Evolutionary conservation across 192 early-diverging fungal species (phyloP).

Genomic region (Chytriomyces sp.): DNA sequence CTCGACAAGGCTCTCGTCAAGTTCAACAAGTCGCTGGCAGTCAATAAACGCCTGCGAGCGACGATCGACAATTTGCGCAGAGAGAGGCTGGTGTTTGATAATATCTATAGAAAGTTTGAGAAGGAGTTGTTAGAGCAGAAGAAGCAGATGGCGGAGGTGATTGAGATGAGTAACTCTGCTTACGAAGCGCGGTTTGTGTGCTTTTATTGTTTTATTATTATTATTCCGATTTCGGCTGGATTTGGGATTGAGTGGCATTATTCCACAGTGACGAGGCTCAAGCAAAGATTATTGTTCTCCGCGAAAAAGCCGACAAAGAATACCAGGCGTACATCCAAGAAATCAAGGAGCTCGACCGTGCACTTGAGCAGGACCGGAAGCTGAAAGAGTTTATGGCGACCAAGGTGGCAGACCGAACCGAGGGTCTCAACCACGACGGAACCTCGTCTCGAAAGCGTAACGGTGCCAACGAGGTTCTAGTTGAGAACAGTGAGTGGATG

Average conservation of each 20-base stretch:
- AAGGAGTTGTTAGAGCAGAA: conserved; percentile 62
- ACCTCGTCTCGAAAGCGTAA: conserved; percentile 15
- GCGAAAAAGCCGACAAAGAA: conserved; percentile 69
- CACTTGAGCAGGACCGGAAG: conserved; percentile 62
- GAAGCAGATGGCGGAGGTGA: conserved; percentile 67
- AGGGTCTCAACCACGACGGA: conserved; percentile 19
- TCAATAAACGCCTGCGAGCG: conserved; percentile 58
- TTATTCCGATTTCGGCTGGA: neutral
- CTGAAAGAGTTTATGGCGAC: conserved; percentile 70
- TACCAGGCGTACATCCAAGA: conserved; percentile 68
- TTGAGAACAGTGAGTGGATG: no score
- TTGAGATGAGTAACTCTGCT: conserved; percentile 63
- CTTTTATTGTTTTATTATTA: neutral
- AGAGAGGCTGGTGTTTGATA: conserved; percentile 65
- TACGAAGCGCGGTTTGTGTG: conserved; percentile 60
- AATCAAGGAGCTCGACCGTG: conserved; percentile 58
- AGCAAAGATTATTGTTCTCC: conserved; percentile 56
- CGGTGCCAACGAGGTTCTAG: neutral
- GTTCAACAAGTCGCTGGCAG: conserved; percentile 64
- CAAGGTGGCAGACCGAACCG: conserved; percentile 55
- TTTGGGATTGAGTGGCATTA: neutral
- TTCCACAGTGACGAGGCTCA: conserved; percentile 61
- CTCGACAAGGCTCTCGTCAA: conserved; percentile 65
- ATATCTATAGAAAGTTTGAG: conserved; percentile 64
- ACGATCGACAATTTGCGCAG: conserved; percentile 62